phyloP scores from a whole-genome alignment of 768 basidiomycete genomes.

The Leccinum truebloodii region DNA sequence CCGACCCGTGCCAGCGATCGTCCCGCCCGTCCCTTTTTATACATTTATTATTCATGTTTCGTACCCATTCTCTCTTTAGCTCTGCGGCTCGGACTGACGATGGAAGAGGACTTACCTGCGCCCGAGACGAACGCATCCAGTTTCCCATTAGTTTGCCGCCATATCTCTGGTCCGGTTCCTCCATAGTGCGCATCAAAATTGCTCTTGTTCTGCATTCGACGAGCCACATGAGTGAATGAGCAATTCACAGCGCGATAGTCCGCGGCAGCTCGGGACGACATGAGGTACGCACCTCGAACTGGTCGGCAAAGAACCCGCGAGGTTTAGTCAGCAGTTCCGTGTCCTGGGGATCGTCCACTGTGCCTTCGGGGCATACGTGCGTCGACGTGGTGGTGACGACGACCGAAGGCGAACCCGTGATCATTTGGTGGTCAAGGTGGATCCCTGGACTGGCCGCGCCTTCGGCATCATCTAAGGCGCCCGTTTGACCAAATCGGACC shows the following conservation, averaged over 20 bases:
- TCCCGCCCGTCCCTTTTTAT: constrained; percentile 86
- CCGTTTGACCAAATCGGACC: constrained; percentile 59
- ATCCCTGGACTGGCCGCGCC: constrained; percentile 3
- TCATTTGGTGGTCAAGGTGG: constrained; percentile 34
- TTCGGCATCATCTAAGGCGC: constrained; percentile 22
- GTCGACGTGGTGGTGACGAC: constrained; percentile 54
- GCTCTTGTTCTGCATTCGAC: constrained; percentile 59
- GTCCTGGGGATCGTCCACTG: constrained; percentile 36
- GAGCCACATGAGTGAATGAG: neutral
- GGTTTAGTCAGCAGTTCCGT: constrained; percentile 52
- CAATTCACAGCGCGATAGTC: neutral
- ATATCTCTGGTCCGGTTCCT: constrained; percentile 94
- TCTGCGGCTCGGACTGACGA: neutral
- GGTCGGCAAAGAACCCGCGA: constrained; percentile 92
- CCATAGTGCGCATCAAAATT: constrained; percentile 88
- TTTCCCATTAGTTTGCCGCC: constrained; percentile 84
- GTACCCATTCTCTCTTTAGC: neutral
- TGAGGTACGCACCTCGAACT: constrained; percentile 68
- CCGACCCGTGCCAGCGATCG: constrained; percentile 80
- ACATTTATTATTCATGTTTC: neutral
- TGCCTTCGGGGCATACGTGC: constrained; percentile 37
- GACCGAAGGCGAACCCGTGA: constrained; percentile 48
- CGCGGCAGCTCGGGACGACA: neutral
- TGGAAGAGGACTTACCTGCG: constrained; percentile 54
- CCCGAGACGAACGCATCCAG: constrained; percentile 88